Evolutionary conservation across 352 stramenopile species (phyloP).

Genomic region (Aphanomyces cochlioides): DNA sequence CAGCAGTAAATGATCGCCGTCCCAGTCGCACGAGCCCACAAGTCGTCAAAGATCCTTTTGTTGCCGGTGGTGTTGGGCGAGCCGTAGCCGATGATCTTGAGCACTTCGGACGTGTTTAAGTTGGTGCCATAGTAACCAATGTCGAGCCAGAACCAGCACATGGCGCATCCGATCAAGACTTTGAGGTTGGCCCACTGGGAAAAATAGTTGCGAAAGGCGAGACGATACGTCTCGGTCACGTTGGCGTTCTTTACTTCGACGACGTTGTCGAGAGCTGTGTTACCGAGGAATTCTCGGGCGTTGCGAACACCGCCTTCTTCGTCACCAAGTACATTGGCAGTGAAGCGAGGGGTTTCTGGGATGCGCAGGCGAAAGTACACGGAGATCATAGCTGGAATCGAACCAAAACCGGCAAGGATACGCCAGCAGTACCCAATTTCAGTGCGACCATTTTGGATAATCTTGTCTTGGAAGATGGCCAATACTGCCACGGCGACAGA

Average conservation of each 20-base stretch:
- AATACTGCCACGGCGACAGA: conserved; percentile 42
- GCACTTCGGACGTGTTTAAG: conserved; percentile 47
- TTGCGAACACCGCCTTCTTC: conserved; percentile 36
- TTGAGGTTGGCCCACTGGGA: conserved; percentile 46
- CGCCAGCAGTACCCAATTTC: conserved; percentile 49
- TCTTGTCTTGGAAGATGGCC: conserved; percentile 34
- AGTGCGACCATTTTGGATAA: conserved; percentile 38
- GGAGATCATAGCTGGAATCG: conserved; percentile 38
- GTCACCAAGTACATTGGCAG: conserved; percentile 47
- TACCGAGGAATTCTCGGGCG: conserved; percentile 39
- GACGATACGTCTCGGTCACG: conserved; percentile 43
- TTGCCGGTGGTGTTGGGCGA: no score
- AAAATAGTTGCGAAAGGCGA: conserved; percentile 39
- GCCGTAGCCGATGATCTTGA: conserved; percentile 46
- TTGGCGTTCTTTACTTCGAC: conserved; percentile 41
- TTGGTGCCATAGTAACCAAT: conserved; percentile 59
- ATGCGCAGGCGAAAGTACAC: conserved; percentile 55
- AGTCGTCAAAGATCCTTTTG: conserved; percentile 33
- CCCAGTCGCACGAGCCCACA: conserved; percentile 43
- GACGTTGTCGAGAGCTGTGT: conserved; percentile 32
- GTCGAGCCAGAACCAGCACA: conserved; percentile 58
- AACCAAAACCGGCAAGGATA: conserved; percentile 42
- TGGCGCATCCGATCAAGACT: conserved; percentile 45
- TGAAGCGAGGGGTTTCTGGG: conserved; percentile 44
- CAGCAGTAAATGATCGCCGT: conserved; percentile 49